Evolutionary conservation across 1,284 basidiomycete species (phyloP).

Genomic region (Tausonia pullulans): DNA sequence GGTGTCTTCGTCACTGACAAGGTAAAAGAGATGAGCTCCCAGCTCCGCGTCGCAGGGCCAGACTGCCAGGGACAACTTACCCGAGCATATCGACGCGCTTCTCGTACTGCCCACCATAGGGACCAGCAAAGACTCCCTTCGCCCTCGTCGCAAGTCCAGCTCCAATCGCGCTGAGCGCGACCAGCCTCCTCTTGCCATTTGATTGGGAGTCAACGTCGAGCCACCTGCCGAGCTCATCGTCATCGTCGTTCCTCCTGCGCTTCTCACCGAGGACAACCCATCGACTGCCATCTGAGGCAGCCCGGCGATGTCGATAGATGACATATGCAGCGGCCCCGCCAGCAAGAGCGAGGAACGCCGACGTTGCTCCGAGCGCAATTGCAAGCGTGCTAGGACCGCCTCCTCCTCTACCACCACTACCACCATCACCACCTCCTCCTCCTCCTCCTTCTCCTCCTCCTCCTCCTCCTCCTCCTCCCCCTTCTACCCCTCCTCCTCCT

Average conservation of each 20-base stretch:
- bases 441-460: not conserved
- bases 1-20: slow-evolving; percentile 2
- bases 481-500: not conserved
- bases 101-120: not conserved
- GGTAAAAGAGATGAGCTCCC: no score
- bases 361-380: not conserved
- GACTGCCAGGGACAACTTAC: no score
- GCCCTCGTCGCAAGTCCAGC: not conserved
- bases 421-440: not conserved
- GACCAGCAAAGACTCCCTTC: not conserved
- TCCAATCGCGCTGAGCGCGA: not conserved
- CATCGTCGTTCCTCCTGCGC: not conserved
- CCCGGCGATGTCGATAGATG: not conserved
- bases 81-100: slow-evolving; percentile 7
- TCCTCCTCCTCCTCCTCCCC: not conserved
- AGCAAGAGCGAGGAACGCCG: not conserved
- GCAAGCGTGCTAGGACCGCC: not conserved
- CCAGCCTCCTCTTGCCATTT: not conserved
- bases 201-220: not conserved
- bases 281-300: not conserved
- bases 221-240: not conserved
- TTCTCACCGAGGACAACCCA: no score
- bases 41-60: no score
- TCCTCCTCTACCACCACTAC: no score
- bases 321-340: not conserved